phyloP scores from a whole-genome alignment of 805 yeast genomes.

The Ogataea trehaloabstinens region DNA sequence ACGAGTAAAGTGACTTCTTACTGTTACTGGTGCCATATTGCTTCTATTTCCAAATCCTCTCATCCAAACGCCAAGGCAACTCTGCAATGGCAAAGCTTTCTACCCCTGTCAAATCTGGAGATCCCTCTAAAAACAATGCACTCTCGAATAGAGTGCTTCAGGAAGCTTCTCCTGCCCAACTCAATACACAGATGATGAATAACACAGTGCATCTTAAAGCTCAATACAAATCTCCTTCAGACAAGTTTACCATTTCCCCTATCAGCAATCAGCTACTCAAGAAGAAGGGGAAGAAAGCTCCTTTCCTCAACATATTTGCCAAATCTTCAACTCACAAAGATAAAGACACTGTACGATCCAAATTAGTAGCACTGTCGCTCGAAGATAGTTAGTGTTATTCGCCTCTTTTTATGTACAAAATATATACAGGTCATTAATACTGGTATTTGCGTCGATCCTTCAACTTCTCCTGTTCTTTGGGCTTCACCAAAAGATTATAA shows the following conservation, averaged over 20 bases:
- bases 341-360: constrained; percentile 7
- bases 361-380: constrained; percentile 16
- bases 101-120: constrained; percentile 6
- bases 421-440: constrained; percentile 4
- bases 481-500: constrained; percentile 24
- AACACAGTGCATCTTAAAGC: constrained; percentile 4
- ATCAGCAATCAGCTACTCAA: constrained; percentile 16
- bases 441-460: constrained; percentile 20
- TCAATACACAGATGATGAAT: background rate
- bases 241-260: constrained; percentile 15
- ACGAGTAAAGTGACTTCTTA: no score
- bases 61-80: no score
- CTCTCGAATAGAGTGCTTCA: background rate
- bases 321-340: background rate
- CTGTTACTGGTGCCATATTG: no score
- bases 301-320: background rate
- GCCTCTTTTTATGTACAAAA: background rate
- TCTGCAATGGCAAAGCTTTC: background rate
- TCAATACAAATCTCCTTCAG: constrained; percentile 17
- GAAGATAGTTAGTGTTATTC: constrained; percentile 1
- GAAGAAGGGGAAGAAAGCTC: background rate
- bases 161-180: background rate
- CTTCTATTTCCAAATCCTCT: no score
- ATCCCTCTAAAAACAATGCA: background rate
- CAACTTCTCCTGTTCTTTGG: constrained; percentile 26